phyloP scores from a whole-genome alignment of 2,329 filamentous ascomycete species.

The Penicillium rolfsii region DNA sequence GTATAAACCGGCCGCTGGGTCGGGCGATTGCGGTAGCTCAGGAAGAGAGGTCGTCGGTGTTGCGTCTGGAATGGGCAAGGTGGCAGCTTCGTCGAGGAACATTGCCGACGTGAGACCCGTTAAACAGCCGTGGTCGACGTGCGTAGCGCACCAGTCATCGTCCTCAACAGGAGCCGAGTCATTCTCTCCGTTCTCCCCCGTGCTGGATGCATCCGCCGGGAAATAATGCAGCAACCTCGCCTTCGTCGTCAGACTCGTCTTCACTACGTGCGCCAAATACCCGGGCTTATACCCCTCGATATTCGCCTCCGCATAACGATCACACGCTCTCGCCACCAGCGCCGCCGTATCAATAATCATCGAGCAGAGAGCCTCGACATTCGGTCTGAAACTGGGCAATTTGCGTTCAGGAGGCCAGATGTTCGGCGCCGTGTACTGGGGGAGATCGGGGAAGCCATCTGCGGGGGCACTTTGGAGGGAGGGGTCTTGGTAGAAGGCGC shows the following conservation, averaged over 20 bases:
- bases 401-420: slow-evolving; percentile 75
- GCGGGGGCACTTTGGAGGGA: slow-evolving; percentile 43
- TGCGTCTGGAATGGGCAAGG: slow-evolving; percentile 40
- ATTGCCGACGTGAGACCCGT: slow-evolving; percentile 94
- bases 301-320: slow-evolving; percentile 78
- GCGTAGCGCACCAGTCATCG: slow-evolving; percentile 87
- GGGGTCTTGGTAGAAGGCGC: slow-evolving; percentile 55
- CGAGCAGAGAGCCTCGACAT: slow-evolving; percentile 74
- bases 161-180: slow-evolving; percentile 66
- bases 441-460: slow-evolving; percentile 59
- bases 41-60: slow-evolving; percentile 52
- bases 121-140: slow-evolving; percentile 85
- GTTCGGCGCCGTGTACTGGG: slow-evolving; percentile 88
- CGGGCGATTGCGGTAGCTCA: slow-evolving; percentile 76
- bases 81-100: slow-evolving; percentile 79
- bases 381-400: slow-evolving; percentile 74
- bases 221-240: slow-evolving; percentile 93
- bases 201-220: slow-evolving; percentile 49
- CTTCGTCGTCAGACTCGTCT: slow-evolving; percentile 84
- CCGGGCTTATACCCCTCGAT: slow-evolving; percentile 74
- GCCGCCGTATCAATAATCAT: slow-evolving; percentile 89
- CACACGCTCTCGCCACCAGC: slow-evolving; percentile 87
- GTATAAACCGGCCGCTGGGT: slow-evolving; percentile 86
- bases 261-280: slow-evolving; percentile 86
- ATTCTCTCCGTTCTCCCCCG: slow-evolving; percentile 2